Evolutionary conservation across 2,329 filamentous ascomycete genomes (phyloP), one percentile per base, ranked within the genome.

Genomic region (Ceratocystis diversiconidia): DNA sequence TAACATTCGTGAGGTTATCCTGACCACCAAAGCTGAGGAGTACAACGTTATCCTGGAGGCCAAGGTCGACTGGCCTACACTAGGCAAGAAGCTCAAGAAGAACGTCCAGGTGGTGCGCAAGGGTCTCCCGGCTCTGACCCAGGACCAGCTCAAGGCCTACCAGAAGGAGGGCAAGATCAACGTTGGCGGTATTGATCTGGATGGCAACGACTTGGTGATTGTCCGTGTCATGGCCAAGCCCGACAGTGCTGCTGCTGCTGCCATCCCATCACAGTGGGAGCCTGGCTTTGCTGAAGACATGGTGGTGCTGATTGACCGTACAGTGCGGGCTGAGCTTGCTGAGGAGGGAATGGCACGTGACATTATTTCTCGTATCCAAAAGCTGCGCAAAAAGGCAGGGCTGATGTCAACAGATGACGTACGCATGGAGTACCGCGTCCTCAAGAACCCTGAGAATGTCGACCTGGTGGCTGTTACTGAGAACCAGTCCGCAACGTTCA

Each of bases 1-100:
- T 62, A 96, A 95, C 73, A 81, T 96, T 61, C 84, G 86, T 68
- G 85, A 92, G 68, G 78, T 95, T 28, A 78, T 92, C n/a, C 79
- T 95, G 66, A 90, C 88, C 4, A 85, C 82, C 15, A 88, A 95
- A 69, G 90, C 95, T 75, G 85, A 84, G 65, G 87, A 86, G 73
- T 94, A 95, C 77, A 87, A 89, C 63, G 89, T 95, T 46, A 85
- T 89, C 72, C 92, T 95, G 75, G 88, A 87, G 68, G 88, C 90
- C 5, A 82, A 82, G 61, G 90, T 89, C 7, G 90, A 96, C 74
- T 95, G 91, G 85, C 89, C 91, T 25, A 87, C 87, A 2, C 80
- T 96, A 10, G 91, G 91, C 68, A 94, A 94, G 82, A 95, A 95
- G 79, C 81, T 95, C 70, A 94, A 92, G 80, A 94, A 94, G 76